Evolutionary conservation across 2,329 filamentous ascomycete genomes (phyloP).

Genomic region (Fusarium mangiferae): DNA sequence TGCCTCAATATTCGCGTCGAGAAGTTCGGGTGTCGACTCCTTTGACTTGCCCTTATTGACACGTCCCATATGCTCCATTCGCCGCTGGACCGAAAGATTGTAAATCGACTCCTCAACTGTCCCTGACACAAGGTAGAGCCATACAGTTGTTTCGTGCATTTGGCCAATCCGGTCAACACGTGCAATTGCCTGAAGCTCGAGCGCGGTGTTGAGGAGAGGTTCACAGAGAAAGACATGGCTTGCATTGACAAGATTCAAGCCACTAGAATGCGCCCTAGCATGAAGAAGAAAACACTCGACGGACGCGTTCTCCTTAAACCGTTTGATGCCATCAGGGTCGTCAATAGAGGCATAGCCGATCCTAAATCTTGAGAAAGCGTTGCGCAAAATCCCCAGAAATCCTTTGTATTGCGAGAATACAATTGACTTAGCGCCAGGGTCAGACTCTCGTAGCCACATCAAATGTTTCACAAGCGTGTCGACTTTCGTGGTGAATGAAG

Average conservation of each 20-base stretch:
- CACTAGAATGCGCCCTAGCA: constrained; percentile 87
- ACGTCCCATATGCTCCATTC: constrained; percentile 78
- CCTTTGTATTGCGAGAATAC: constrained; percentile 91
- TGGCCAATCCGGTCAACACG: constrained; percentile 96
- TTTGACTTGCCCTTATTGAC: constrained; percentile 52
- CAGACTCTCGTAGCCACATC: constrained; percentile 83
- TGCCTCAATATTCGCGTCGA: constrained; percentile 75
- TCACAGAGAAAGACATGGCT: constrained; percentile 96
- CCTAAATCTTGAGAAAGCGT: constrained; percentile 75
- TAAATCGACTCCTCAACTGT: constrained; percentile 95
- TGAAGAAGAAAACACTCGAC: constrained; percentile 89
- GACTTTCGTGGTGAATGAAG: constrained; percentile 89
- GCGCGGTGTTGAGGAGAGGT: constrained; percentile 89
- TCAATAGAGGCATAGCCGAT: constrained; percentile 81
- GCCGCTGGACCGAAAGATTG: constrained; percentile 81
- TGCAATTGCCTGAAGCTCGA: constrained; percentile 94
- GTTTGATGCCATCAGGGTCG: constrained; percentile 73
- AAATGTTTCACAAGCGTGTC: constrained; percentile 85
- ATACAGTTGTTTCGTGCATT: constrained; percentile 86
- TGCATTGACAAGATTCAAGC: constrained; percentile 90
- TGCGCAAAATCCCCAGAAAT: constrained; percentile 78
- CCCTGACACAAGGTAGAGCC: constrained; percentile 91
- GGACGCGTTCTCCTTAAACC: constrained; percentile 78
- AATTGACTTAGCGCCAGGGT: constrained; percentile 89
- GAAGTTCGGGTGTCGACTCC: constrained; percentile 56